Conservation (phyloP, 257 asterid genomes). For the Solanum appendiculatum region DNA sequence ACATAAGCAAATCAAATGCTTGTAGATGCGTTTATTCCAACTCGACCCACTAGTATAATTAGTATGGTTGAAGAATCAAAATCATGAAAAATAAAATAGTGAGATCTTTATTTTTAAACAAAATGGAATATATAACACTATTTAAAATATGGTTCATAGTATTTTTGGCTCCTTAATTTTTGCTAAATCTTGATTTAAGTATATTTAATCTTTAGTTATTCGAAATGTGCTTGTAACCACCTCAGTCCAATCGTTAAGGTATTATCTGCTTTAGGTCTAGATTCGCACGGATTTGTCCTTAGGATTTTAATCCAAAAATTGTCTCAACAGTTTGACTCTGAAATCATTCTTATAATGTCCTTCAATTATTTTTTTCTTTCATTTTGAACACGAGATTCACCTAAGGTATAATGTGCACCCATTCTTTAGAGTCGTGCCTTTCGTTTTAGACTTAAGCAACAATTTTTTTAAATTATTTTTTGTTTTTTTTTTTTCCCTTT, state of each 20-base stretch:
- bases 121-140: background rate
- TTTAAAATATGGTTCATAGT: background rate
- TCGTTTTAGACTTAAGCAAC: too few species aligned
- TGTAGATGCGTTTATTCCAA: background rate
- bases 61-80: background rate
- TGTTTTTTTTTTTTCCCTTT: background rate
- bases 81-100: background rate
- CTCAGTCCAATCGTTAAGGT: background rate
- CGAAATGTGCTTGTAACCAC: background rate
- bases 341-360: background rate
- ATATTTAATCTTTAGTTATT: background rate
- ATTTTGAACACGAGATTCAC: too few species aligned
- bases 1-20: background rate
- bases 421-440: too few species aligned
- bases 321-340: background rate
- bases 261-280: too few species aligned
- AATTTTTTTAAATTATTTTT: too few species aligned
- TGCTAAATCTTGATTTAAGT: background rate
- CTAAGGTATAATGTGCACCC: background rate
- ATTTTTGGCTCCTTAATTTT: background rate
- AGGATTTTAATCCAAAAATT: background rate
- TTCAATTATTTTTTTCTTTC: too few species aligned
- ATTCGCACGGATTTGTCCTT: rapidly evolving
- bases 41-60: background rate
- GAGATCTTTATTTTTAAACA: background rate